A percentile compares a stretch with the other conserved stretches of the same genome.
phyloP scores from a whole-genome alignment of 805 yeast species.

The Sungouiella thailandica region DNA sequence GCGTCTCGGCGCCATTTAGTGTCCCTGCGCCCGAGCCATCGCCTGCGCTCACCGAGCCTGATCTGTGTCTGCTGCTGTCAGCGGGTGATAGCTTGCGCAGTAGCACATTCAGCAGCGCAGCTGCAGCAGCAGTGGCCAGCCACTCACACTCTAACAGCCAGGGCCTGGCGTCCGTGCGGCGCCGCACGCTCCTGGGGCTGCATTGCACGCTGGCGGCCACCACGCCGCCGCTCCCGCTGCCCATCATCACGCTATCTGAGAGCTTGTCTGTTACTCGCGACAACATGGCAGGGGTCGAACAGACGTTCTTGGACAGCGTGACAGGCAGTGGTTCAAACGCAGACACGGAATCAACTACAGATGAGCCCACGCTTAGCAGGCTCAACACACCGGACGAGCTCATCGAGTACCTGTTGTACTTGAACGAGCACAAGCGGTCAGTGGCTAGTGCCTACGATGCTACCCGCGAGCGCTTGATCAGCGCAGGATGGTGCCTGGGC shows the following conservation, averaged over 20 bases:
- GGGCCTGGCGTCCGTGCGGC: background rate
- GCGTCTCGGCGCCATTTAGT: constrained; percentile 3
- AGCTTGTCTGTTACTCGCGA: constrained; percentile 25
- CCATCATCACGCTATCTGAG: constrained; percentile 36
- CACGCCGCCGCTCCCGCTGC: constrained; percentile 32
- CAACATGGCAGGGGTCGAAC: constrained; percentile 27
- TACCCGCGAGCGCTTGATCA: constrained; percentile 26
- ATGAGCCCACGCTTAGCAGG: constrained; percentile 12
- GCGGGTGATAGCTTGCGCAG: constrained; percentile 9
- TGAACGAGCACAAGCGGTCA: constrained; percentile 29
- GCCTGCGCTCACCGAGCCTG: constrained; percentile 9
- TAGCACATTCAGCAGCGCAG: constrained; percentile 11
- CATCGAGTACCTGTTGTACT: constrained; percentile 27
- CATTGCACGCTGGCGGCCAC: constrained; percentile 21
- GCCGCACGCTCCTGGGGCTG: constrained; percentile 1
- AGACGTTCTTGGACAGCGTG: constrained; percentile 29
- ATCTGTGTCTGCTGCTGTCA: constrained; percentile 11
- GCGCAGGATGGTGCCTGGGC: constrained; percentile 40
- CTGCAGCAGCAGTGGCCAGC: constrained; percentile 3
- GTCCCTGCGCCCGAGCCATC: constrained; percentile 4
- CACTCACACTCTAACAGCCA: constrained; percentile 2
- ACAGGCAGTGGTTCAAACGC: background rate
- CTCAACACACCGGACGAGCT: constrained; percentile 23
- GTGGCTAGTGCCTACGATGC: constrained; percentile 30
- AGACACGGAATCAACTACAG: constrained; percentile 1